A percentile compares a stretch with the other conserved stretches of the same genome.
Evolutionary conservation across 257 asterid species (phyloP).

Genomic region (Asclepias syriaca): DNA sequence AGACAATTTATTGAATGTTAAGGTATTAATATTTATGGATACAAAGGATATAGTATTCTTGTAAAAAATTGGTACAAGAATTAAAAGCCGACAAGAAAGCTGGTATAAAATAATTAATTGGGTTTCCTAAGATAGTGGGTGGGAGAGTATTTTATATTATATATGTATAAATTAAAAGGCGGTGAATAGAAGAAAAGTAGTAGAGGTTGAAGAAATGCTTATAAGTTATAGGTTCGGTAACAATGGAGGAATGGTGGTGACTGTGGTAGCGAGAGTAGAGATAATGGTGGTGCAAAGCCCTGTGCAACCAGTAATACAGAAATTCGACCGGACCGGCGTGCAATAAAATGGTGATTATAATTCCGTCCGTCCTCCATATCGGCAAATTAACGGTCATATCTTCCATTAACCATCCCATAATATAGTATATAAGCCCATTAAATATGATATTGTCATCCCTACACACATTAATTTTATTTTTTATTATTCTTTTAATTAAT

Average conservation of each 20-base stretch:
- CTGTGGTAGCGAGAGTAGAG: slow-evolving; percentile 87
- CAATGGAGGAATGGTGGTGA: slow-evolving; percentile 93
- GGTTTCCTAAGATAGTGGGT: too few relatives aligned
- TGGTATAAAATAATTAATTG: too few relatives aligned
- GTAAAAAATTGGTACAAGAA: too few relatives aligned
- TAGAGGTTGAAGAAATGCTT: slow-evolving; percentile 5
- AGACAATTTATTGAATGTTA: neutral
- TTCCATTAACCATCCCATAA: slow-evolving; percentile 15
- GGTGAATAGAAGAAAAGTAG: too few relatives aligned
- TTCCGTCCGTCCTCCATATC: slow-evolving; percentile 58
- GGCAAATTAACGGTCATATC: slow-evolving; percentile 35
- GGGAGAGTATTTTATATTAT: too few relatives aligned
- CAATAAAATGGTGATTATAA: slow-evolving; percentile 45
- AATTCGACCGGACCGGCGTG: slow-evolving; percentile 82
- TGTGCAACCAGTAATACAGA: slow-evolving; percentile 85
- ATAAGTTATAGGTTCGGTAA: slow-evolving; percentile 91
- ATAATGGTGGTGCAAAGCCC: slow-evolving; percentile 90
- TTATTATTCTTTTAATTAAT: too few relatives aligned
- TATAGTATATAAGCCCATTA: slow-evolving; percentile 56
- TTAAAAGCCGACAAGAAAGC: too few relatives aligned
- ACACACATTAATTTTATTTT: slow-evolving; percentile 4
- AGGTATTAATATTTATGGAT: too few relatives aligned
- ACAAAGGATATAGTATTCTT: too few relatives aligned
- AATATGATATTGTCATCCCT: slow-evolving; percentile 90
- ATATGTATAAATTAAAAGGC: too few relatives aligned